These are phyloP conservation scores for Lichtheimia hyalospora DNA, from an alignment of 371 early-diverging fungal genomes.

Conservation along the genomic window DNA sequence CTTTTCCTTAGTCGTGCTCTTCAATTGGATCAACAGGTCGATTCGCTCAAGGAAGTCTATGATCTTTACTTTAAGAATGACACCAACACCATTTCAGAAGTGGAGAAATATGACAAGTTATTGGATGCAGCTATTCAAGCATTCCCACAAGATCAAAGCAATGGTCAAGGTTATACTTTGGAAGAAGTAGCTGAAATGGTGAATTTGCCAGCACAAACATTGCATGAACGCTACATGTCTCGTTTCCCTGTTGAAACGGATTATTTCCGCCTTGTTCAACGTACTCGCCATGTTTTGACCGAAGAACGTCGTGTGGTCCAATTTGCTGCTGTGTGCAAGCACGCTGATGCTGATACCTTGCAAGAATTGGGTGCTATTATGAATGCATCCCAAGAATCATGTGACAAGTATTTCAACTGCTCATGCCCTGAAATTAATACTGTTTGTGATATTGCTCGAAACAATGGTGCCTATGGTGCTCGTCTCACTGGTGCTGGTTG, in stretches of 20 bases:
- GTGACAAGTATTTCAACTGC: slow-evolving; percentile 83
- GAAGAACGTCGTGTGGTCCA: slow-evolving; percentile 85
- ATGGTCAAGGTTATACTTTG: slow-evolving; percentile 56
- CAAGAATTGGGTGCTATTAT: slow-evolving; percentile 77
- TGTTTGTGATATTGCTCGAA: slow-evolving; percentile 70
- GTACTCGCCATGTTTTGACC: slow-evolving; percentile 82
- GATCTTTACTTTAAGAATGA: slow-evolving; percentile 45
- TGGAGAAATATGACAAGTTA: slow-evolving; percentile 13
- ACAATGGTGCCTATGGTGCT: slow-evolving; percentile 79
- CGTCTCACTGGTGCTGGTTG: slow-evolving; percentile 95
- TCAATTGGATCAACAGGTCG: slow-evolving; percentile 29
- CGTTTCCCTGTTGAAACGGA: slow-evolving; percentile 70
- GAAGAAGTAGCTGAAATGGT: slow-evolving; percentile 65
- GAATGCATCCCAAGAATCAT: slow-evolving; percentile 88
- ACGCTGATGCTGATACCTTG: slow-evolving; percentile 31
- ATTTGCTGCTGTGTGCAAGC: slow-evolving; percentile 72
- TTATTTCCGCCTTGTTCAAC: slow-evolving; percentile 73
- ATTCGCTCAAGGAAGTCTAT: slow-evolving; percentile 68
- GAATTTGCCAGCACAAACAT: slow-evolving; percentile 50
- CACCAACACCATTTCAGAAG: neutral
- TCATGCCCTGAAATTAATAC: slow-evolving; percentile 87
- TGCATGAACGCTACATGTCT: slow-evolving; percentile 64
- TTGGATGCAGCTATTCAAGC: slow-evolving; percentile 15
- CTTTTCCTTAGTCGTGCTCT: slow-evolving; percentile 63
- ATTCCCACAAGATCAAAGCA: slow-evolving; percentile 28